A percentile compares a stretch with the other conserved stretches of the same genome.
These are phyloP conservation scores for Tuber microsphaerosporum DNA, from an alignment of 495 filamentous ascomycete species.

Conservation along the genomic window DNA sequence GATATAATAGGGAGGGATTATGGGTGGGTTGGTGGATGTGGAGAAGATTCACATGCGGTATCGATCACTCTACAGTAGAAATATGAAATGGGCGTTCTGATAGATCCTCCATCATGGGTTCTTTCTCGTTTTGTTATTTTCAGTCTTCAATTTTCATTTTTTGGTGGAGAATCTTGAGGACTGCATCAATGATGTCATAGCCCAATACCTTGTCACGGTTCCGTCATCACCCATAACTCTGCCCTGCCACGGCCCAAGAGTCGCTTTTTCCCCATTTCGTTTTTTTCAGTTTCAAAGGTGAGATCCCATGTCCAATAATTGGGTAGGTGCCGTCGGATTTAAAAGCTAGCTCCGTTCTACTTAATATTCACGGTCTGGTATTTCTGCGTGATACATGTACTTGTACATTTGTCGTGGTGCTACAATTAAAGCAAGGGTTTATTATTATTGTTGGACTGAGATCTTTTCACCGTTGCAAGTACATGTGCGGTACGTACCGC, in stretches of 20 bases:
- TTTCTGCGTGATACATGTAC: not conserved
- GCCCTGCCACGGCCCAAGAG: not conserved
- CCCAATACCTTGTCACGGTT: constrained; percentile 19
- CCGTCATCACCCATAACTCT: constrained; percentile 19
- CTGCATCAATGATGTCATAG: constrained; percentile 27
- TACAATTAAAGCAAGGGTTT: not conserved
- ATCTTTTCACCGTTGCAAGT: not conserved
- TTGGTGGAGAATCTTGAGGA: not conserved
- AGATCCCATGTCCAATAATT: not conserved
- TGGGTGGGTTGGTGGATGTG: constrained; percentile 7
- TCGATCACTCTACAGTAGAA: not conserved
- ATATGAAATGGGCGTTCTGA: not conserved
- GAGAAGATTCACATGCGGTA: not conserved
- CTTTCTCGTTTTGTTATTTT: not conserved
- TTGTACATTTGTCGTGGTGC: not conserved
- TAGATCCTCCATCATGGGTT: not conserved
- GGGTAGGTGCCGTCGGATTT: not conserved
- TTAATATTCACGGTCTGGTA: not conserved
- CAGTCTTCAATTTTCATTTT: not conserved
- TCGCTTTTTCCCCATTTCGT: not conserved
- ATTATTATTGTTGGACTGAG: not conserved
- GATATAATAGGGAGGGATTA: not conserved
- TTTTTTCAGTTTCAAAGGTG: not conserved
- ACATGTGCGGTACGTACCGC: no score
- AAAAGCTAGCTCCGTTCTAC: not conserved